These are phyloP conservation scores for Penicillium crustosum DNA, from an alignment of 2,329 filamentous ascomycete species.

Conservation along the genomic window DNA sequence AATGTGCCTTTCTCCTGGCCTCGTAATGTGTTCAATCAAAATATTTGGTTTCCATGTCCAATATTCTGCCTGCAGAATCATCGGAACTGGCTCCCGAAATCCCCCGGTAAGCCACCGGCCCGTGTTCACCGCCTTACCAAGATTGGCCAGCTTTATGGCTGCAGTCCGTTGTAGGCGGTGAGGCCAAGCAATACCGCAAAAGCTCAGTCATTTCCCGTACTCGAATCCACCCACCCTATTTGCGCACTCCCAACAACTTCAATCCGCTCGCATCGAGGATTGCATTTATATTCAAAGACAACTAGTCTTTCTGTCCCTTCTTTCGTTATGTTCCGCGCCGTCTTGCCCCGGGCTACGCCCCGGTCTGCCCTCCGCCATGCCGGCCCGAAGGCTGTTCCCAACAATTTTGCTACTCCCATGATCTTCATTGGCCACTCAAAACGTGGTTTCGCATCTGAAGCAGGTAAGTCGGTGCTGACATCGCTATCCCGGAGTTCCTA, in stretches of 20 bases:
- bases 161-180: background rate
- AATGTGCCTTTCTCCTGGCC: background rate
- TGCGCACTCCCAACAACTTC: slow-evolving; percentile 21
- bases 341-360: slow-evolving; percentile 52
- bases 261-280: slow-evolving; percentile 28
- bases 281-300: slow-evolving; percentile 26
- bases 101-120: background rate
- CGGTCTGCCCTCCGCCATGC: slow-evolving; percentile 44
- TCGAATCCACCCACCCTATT: slow-evolving; percentile 17
- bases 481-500: background rate
- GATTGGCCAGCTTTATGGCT: background rate
- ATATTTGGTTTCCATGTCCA: background rate
- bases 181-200: slow-evolving; percentile 29
- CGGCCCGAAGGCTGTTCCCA: slow-evolving; percentile 38
- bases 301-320: slow-evolving; percentile 28
- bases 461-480: slow-evolving; percentile 35
- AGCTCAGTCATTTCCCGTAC: slow-evolving; percentile 25
- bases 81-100: background rate
- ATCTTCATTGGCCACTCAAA: slow-evolving; percentile 51
- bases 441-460: slow-evolving; percentile 58
- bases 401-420: slow-evolving; percentile 37
- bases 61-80: background rate
- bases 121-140: background rate
- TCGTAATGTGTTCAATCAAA: background rate
- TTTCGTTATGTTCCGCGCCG: slow-evolving; percentile 53